Base-by-base conservation (phyloP, 2,329 filamentous ascomycete species). In the Tolypocladium ophioglossoides region DNA sequence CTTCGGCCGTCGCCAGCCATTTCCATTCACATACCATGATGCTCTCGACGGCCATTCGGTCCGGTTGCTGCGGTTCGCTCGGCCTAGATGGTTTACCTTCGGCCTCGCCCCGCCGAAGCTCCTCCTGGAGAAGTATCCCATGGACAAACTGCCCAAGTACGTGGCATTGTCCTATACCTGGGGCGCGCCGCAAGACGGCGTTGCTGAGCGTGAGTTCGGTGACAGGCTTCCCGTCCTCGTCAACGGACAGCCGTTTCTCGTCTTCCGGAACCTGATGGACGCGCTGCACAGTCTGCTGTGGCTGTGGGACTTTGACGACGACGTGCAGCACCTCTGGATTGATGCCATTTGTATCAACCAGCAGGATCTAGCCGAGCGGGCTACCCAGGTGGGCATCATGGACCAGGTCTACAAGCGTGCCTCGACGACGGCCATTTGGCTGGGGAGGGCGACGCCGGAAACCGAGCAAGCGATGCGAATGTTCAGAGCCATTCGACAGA, bases 301-400 rank as follows among this genome's bases (percentile, higher is more conserved):
- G 20, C 24, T 39, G 8, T 52, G 50, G 50, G 32, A 52, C 18
- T 52, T 41, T 20, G 37, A 52, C 16, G 50, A 52, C 24, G 50
- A 52, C 24, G 37, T 41, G 14, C 50, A 52, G 4, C 50, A 52
- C 30, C 11, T 52, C 12, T 59, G 57, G 57, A 49, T 60, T 39
- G 58, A 59, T 27, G 57, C 57, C 44, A 57, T 58, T 20, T 57
- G 57, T 22, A 58, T 57, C 52, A 58, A 58, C 30, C 56, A 58
- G 46, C 10, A 41, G 12, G 57, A 58, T 4, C 40, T 55, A 2
- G 41, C 18, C 11, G 55, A 59, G 41, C 41, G 57, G 18, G 47
- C 53, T 7, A 40, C 52, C 3, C 57, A 58, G 39, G 55, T 59
- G 3, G 50, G 44, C 22, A 57, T 59, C 34, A 59, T 59, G 58